These are phyloP conservation scores for Endotrypanum monterogeii DNA, from an alignment of 208 protist species.

Conservation along the genomic window DNA sequence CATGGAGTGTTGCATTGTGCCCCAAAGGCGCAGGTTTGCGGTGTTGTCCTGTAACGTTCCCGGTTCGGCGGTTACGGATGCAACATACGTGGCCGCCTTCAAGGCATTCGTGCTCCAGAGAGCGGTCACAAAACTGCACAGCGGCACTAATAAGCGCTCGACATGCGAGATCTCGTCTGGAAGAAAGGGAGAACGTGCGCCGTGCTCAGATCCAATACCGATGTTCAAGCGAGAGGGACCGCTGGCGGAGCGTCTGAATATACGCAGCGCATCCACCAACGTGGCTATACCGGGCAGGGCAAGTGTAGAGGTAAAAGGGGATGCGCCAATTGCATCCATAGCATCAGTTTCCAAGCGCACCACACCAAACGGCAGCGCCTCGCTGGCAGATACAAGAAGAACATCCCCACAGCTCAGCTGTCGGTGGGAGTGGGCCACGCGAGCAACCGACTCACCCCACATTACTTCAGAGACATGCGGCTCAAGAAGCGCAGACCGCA, in stretches of 20 bases:
- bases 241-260: conserved; percentile 11
- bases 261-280: conserved; percentile 26
- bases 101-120: conserved; percentile 68
- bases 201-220: conserved; percentile 47
- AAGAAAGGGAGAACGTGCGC: conserved; percentile 25
- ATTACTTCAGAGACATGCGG: conserved; percentile 46
- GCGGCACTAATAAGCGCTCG: conserved; percentile 40
- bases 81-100: conserved; percentile 46
- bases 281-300: conserved; percentile 4
- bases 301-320: neutral
- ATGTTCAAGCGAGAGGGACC: conserved; percentile 30
- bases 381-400: conserved; percentile 53
- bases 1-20: conserved; percentile 82
- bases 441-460: conserved; percentile 54
- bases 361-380: conserved; percentile 54
- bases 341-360: conserved; percentile 25
- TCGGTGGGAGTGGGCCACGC: conserved; percentile 60
- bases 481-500: conserved; percentile 65
- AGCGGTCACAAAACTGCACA: conserved; percentile 58
- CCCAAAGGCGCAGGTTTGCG: conserved; percentile 64
- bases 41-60: conserved; percentile 8
- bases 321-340: neutral
- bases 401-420: conserved; percentile 45
- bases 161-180: conserved; percentile 32
- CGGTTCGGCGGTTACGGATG: conserved; percentile 32